phyloP scores from a whole-genome alignment of 495 filamentous ascomycete species.

The Baudoinia panamericana region DNA sequence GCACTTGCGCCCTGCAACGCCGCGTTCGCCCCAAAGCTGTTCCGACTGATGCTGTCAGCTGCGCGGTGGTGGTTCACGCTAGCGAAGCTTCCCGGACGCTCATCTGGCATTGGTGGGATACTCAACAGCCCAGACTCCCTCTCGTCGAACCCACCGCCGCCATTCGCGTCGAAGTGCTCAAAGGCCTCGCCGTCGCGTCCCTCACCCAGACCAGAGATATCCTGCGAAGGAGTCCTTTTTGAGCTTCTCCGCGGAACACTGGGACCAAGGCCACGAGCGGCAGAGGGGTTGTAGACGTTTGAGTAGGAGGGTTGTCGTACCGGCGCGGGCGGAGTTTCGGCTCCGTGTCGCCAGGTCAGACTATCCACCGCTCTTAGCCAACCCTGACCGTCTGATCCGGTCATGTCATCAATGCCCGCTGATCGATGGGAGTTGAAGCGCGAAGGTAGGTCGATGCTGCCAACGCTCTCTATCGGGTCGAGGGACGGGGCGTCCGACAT shows the following conservation, averaged over 20 bases:
- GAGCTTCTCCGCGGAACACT: not conserved
- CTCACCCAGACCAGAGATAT: too few species aligned
- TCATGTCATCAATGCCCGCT: conserved; percentile 1
- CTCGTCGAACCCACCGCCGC: too few species aligned
- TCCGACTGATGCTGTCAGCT: conserved; percentile 15
- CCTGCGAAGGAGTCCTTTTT: too few species aligned
- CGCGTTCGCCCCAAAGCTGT: conserved; percentile 14
- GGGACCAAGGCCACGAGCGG: not conserved
- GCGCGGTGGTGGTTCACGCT: conserved; percentile 10
- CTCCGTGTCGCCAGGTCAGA: conserved; percentile 10
- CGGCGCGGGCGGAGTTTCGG: not conserved
- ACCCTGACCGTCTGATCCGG: not conserved
- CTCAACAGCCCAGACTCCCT: too few species aligned
- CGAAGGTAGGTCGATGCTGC: conserved; percentile 15
- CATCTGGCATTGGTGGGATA: too few species aligned
- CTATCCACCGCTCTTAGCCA: conserved; percentile 13
- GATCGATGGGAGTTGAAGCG: conserved; percentile 11
- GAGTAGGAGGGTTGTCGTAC: not conserved
- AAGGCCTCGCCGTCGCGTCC: conserved; percentile 5
- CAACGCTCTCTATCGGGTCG: conserved; percentile 10
- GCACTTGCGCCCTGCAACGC: conserved; percentile 11
- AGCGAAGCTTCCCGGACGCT: conserved; percentile 11
- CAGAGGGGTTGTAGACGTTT: too few species aligned
- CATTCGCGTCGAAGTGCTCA: conserved; percentile 10
- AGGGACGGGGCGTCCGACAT: conserved; percentile 14